Base-by-base conservation (phyloP, 768 basidiomycete species). In the Panaeolus papilionaceus region DNA sequence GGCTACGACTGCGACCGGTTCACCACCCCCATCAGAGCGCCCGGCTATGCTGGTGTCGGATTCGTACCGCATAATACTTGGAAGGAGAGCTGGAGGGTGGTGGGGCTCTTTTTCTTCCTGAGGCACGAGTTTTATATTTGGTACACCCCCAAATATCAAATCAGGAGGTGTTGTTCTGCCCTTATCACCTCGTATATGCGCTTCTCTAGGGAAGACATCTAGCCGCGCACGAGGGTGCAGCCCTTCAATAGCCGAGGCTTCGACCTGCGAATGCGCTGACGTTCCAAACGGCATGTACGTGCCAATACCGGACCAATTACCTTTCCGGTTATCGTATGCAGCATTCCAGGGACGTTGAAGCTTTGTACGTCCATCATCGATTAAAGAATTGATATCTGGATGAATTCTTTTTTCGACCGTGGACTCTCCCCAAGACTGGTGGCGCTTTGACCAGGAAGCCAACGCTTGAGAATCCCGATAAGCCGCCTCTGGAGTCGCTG, bases 341-440 rank as follows among this genome's bases (percentile, higher is more conserved):
- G 23, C 14, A 58, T 26, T 14, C 49, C 49, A 33, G 20, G 49
- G 49, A 23, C 49, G 23, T 23, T 51, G 5, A 28, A 51, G 49
- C 4, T 18, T 28, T 51, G 45, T 38, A 76, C 71, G n/a, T 77
- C 72, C 44, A 75, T 67, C 26, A 80, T 71, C 38, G 76, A 75
- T 26, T 26, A 23, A 26, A 33, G 54, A 28, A 66, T 79, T 75
- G 33, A 82, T 72, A 66, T 84, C 73, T 62, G 81, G 78, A 62
- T 81, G 82, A 45, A 83, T 83, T 70, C 76, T 81, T 37, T 74
- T 76, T 39, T 75, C 71, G 12, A 76, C 62, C 49, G 66, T 12
- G 42, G 44, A n/a, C 16, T 64, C 23, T 44, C 28, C 18, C n/a
- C n/a, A 40, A 64, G 49, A 12, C 26, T 51, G 49, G 54, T 58